These are phyloP conservation scores for Tetratostichococcus sp. DNA, from an alignment of 139 green algal species.

Conservation along the genomic window DNA sequence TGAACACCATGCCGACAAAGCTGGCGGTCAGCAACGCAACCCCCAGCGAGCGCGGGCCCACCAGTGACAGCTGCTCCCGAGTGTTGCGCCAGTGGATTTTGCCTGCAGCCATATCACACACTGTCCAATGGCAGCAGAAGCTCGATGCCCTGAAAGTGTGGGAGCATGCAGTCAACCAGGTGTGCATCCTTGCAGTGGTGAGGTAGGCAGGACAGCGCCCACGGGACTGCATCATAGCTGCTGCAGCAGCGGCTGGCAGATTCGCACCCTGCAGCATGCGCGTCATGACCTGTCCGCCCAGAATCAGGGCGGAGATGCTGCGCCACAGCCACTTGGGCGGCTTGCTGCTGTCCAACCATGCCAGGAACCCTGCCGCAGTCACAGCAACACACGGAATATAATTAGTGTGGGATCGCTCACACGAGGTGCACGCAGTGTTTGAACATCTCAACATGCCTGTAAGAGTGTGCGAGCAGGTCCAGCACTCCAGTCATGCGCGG, in stretches of 20 bases:
- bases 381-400: no score
- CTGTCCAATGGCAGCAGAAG: no score
- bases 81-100: slow-evolving; percentile 89
- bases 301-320: slow-evolving; percentile 64
- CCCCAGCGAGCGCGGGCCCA: slow-evolving; percentile 89
- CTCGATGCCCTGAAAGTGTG: not conserved
- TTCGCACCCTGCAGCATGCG: slow-evolving; percentile 68
- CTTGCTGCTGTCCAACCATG: slow-evolving; percentile 19
- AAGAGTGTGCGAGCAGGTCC: no score
- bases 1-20: slow-evolving; percentile 99
- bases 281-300: slow-evolving; percentile 74
- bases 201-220: no score
- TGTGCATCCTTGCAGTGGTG: no score
- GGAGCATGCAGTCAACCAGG: not conserved
- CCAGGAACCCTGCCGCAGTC: slow-evolving; percentile 16
- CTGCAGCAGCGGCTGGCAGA: no score
- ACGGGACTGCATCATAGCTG: no score
- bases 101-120: slow-evolving; percentile 45
- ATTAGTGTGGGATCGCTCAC: no score
- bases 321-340: slow-evolving; percentile 79
- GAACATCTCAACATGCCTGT: no score
- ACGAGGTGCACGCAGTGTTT: no score
- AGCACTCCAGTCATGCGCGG: no score
- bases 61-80: slow-evolving; percentile 85
- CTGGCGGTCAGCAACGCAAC: slow-evolving; percentile 90